Percentiles rank a stretch among this genome's conserved stretches.
These are phyloP conservation scores for Starmerella gropengiesseri DNA, from an alignment of 805 yeast species.

Conservation along the genomic window DNA sequence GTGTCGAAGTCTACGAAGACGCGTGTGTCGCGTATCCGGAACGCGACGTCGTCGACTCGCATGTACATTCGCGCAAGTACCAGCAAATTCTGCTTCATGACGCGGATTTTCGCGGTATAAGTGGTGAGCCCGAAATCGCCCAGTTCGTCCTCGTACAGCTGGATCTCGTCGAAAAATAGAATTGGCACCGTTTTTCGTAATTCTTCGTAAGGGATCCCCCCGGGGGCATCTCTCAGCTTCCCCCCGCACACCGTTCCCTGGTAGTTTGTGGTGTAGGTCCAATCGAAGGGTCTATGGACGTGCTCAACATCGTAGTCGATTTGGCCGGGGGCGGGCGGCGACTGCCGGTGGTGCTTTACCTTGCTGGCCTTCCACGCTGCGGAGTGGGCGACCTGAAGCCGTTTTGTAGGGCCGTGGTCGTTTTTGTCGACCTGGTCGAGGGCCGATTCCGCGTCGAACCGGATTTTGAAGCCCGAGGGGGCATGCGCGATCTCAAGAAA, in stretches of 20 bases:
- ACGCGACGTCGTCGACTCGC: slow-evolving; percentile 80
- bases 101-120: slow-evolving; percentile 68
- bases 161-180: slow-evolving; percentile 76
- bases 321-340: slow-evolving; percentile 26
- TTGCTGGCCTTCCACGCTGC: slow-evolving; percentile 54
- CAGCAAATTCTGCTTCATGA: slow-evolving; percentile 72
- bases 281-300: slow-evolving; percentile 76
- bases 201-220: slow-evolving; percentile 55
- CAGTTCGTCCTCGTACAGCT: slow-evolving; percentile 84
- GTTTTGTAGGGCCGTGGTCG: slow-evolving; percentile 33
- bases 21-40: slow-evolving; percentile 76
- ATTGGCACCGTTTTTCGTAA: slow-evolving; percentile 73
- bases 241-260: slow-evolving; percentile 37
- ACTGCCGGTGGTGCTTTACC: slow-evolving; percentile 12
- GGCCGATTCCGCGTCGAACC: slow-evolving; percentile 72
- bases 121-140: slow-evolving; percentile 92
- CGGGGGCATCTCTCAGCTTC: slow-evolving; percentile 13
- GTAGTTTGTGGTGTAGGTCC: slow-evolving; percentile 87
- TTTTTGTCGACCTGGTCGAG: slow-evolving; percentile 46
- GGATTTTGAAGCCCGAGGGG: slow-evolving; percentile 37
- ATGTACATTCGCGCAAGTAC: slow-evolving; percentile 67
- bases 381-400: slow-evolving; percentile 72
- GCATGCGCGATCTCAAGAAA: slow-evolving; percentile 42
- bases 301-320: slow-evolving; percentile 37
- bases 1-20: slow-evolving; percentile 66